phyloP scores from a whole-genome alignment of 176 grass and related monocot species.

The Oryza officinalis region DNA sequence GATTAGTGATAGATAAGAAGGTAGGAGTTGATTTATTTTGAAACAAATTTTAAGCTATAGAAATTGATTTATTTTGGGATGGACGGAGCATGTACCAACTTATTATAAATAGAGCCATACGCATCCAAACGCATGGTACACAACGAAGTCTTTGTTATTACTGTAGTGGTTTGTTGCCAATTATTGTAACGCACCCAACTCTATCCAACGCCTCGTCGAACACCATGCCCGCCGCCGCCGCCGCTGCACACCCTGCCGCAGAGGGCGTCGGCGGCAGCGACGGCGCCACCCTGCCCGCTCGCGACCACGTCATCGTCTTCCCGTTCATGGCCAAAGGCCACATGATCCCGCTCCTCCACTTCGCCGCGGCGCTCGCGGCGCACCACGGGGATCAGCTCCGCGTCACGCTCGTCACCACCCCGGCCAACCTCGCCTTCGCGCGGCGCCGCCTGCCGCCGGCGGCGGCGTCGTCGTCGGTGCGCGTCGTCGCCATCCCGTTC shows the following conservation, averaged over 20 bases:
- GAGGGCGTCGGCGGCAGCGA: background rate
- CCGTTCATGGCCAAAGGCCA: slow-evolving; percentile 34
- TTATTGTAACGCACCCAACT: background rate
- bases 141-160: too few species aligned
- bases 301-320: slow-evolving; percentile 33
- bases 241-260: background rate
- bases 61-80: too few species aligned
- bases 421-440: slow-evolving; percentile 32
- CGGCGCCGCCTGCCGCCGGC: background rate
- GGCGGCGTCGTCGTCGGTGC: background rate
- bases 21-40: too few species aligned
- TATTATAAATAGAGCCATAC: too few species aligned
- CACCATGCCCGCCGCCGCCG: background rate
- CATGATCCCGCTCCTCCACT: slow-evolving; percentile 38
- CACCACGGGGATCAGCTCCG: slow-evolving; percentile 23
- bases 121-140: too few species aligned
- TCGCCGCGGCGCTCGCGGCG: slow-evolving; percentile 21
- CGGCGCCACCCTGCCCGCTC: background rate
- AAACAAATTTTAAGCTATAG: too few species aligned
- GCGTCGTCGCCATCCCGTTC: slow-evolving; percentile 40
- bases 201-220: background rate
- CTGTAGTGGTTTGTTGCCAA: too few species aligned
- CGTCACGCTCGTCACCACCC: slow-evolving; percentile 47
- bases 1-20: too few species aligned
- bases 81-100: too few species aligned